Conservation (phyloP, 805 yeast genomes). For the Ogataea saltuana region DNA sequence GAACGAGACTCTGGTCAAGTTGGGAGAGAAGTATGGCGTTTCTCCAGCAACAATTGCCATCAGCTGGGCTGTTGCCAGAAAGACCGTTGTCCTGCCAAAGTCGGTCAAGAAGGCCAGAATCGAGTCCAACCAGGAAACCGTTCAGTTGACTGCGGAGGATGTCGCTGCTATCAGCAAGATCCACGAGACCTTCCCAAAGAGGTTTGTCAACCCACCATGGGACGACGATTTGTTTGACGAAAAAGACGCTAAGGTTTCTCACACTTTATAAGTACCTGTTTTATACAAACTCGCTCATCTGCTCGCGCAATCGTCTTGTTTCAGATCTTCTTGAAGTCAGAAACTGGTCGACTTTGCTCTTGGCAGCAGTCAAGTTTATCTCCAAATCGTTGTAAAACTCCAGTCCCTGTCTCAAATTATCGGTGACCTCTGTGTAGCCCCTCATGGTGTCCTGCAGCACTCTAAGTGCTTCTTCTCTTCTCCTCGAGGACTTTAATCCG, state of each 20-base stretch:
- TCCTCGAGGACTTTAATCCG: conserved; percentile 34
- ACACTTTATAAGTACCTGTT: not conserved
- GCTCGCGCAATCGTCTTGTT: conserved; percentile 11
- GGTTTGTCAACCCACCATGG: conserved; percentile 42
- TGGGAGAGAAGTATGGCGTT: conserved; percentile 47
- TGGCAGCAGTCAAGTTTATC: conserved; percentile 38
- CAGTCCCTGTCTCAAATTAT: conserved; percentile 66
- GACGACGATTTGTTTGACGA: conserved; percentile 35
- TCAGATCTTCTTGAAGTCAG: conserved; percentile 27
- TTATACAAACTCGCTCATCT: conserved; percentile 2
- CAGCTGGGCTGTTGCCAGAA: conserved; percentile 61
- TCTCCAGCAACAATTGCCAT: conserved; percentile 53
- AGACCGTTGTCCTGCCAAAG: conserved; percentile 43
- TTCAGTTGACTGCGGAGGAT: conserved; percentile 40
- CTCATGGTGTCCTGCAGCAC: conserved; percentile 50
- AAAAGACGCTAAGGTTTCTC: conserved; percentile 15
- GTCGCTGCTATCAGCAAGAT: conserved; percentile 35
- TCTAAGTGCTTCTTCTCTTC: conserved; percentile 52
- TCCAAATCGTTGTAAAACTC: conserved; percentile 68
- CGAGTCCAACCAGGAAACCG: conserved; percentile 37
- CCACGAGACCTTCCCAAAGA: conserved; percentile 32
- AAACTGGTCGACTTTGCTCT: conserved; percentile 42
- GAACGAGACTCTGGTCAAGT: conserved; percentile 42
- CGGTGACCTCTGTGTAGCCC: conserved; percentile 54
- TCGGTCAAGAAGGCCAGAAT: conserved; percentile 37